Percentiles rank a stretch among this genome's conserved stretches.
These are phyloP conservation scores for Aspergillus cristatus DNA, from an alignment of 495 filamentous ascomycete species.

Conservation along the genomic window DNA sequence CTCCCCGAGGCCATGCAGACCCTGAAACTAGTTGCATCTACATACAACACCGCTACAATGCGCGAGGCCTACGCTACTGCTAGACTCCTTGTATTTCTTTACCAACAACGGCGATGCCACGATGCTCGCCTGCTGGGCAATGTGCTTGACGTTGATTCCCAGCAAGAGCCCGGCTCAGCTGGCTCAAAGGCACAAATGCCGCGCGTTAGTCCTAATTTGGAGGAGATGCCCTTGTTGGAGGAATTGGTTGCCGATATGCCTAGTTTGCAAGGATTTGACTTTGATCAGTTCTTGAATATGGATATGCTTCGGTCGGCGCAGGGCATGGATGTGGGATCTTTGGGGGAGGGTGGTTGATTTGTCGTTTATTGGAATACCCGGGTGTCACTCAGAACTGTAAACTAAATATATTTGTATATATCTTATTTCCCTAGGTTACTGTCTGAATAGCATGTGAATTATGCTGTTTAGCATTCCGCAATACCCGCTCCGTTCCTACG, in stretches of 20 bases:
- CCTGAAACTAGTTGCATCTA: slow-evolving; percentile 28
- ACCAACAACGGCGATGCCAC: slow-evolving; percentile 24
- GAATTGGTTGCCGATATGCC: slow-evolving; percentile 32
- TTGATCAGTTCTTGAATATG: slow-evolving; percentile 28
- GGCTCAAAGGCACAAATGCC: slow-evolving; percentile 4
- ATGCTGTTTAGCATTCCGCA: no score
- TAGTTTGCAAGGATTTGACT: slow-evolving; percentile 24
- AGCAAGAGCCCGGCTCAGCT: no score
- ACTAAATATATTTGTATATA: no score
- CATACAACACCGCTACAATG: slow-evolving; percentile 34
- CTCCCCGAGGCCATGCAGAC: slow-evolving; percentile 39
- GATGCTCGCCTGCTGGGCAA: no score
- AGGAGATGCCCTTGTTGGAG: slow-evolving; percentile 29
- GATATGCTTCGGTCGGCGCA: no score
- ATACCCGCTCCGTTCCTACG: not conserved
- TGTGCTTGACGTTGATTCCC: no score
- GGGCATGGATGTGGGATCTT: no score
- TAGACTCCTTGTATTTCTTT: slow-evolving; percentile 25
- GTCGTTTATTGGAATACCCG: no score
- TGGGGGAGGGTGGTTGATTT: no score
- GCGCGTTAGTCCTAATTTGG: not conserved
- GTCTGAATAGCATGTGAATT: no score
- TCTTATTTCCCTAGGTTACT: no score
- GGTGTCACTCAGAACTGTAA: no score
- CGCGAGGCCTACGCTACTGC: slow-evolving; percentile 40